Base-by-base conservation (phyloP, 345 rosid genomes). In the Eucalyptus dawsonii region DNA sequence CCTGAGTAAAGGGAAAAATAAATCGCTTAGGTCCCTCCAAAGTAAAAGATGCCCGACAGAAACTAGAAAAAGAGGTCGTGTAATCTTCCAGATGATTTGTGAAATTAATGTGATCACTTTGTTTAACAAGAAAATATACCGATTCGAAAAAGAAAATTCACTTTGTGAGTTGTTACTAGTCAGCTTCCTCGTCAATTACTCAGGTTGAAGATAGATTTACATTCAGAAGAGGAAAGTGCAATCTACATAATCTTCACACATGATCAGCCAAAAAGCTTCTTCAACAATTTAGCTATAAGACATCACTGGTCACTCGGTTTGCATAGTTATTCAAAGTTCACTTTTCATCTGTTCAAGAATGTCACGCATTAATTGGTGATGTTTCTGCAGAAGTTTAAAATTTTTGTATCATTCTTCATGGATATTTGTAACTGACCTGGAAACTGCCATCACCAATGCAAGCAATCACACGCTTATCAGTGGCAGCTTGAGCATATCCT, bases 371-470 rank as follows among this genome's bases (percentile, higher is more conserved):
- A 40, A 15, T 24, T 14, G 1, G 47, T 40, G 85, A 40, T 76
- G 85, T 11, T 76, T 76, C 85, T 21, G 27, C 85, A 76, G 5
- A 76, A 76, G 76, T 76, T 40, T 40, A 40, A 51, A 86, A 6
- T 7, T 86, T 19, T 51, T 4, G 29, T 51, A 11, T 10, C 50
- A 53, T 53, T 51, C 89, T 50, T 25, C 44, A 37, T 31, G 47
- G 49, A 76, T 11, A 44, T 49, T 8, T 51, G 58, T 88, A 16
- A 53, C 90, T 85, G 40, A 94, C 97, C 95, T 95, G 97, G 90
- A 95, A 95, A 91, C 97, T 95, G 14, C 96, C 96, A 90, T 94
- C 97, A 22, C 97, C 97, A 40, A 95, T 95, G 94, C 96, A 95
- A 92, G 96, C 95, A 86, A 95, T 95, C 58, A 95, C 94, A 50